These are phyloP conservation scores for Polyplosphaeria fusca DNA, from an alignment of 495 filamentous ascomycete species.

Conservation along the genomic window DNA sequence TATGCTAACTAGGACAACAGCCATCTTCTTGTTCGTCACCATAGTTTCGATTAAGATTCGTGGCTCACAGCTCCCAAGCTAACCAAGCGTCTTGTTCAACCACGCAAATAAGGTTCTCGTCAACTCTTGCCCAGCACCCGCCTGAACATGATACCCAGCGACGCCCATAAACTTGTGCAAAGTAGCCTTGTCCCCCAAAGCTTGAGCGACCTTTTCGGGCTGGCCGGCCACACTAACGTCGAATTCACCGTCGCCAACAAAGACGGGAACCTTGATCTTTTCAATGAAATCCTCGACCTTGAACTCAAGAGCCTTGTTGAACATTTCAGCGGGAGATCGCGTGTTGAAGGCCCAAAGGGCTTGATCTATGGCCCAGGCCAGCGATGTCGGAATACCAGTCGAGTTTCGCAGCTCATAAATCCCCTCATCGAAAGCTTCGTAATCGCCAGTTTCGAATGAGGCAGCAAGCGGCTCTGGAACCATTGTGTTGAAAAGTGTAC, in stretches of 20 bases:
- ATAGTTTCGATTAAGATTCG: too few species aligned
- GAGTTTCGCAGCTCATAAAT: not conserved
- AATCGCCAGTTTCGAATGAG: not conserved
- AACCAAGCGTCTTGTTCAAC: too few species aligned
- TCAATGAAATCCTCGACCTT: not conserved
- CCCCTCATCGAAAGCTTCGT: not conserved
- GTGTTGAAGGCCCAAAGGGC: conserved; percentile 46
- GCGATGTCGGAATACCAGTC: conserved; percentile 2
- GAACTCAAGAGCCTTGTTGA: conserved; percentile 25
- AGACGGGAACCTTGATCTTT: not conserved
- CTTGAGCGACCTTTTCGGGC: not conserved
- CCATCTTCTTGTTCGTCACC: too few species aligned
- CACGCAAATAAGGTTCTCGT: too few species aligned
- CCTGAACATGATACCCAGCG: too few species aligned
- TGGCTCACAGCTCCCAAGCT: too few species aligned
- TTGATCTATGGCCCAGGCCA: conserved; percentile 43
- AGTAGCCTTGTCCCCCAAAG: conserved; percentile 9
- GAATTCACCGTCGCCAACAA: not conserved
- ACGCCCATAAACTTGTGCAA: conserved; percentile 5
- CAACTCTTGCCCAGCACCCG: too few species aligned
- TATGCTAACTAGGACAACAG: too few species aligned
- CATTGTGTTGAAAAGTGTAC: not conserved
- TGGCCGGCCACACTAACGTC: not conserved
- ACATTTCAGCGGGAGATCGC: conserved; percentile 36
- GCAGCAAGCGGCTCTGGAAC: not conserved